Percentiles rank a stretch among this genome's conserved stretches.
Conservation (phyloP, 352 stramenopile genomes). For the Phytophthora melonis region DNA sequence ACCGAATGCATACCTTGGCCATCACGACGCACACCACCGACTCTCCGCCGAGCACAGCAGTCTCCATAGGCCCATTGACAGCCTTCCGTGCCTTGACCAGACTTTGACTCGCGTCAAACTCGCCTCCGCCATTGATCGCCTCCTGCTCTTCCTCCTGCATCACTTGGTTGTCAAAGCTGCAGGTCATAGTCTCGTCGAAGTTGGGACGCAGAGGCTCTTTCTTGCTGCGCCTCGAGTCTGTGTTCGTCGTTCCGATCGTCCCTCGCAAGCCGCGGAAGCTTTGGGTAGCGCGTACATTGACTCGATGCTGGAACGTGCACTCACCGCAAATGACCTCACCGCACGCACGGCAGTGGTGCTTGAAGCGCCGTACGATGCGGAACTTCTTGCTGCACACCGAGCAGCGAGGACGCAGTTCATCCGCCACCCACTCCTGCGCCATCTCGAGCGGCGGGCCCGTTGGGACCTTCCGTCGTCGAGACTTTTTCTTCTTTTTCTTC, state of each 20-base stretch:
- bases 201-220: constrained; percentile 13
- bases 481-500: constrained; percentile 34
- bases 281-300: constrained; percentile 50
- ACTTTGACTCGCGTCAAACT: constrained; percentile 36
- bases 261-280: constrained; percentile 35
- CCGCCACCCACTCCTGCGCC: constrained; percentile 67
- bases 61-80: constrained; percentile 32
- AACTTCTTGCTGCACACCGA: constrained; percentile 74
- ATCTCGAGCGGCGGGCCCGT: constrained; percentile 56
- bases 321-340: constrained; percentile 71
- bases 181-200: constrained; percentile 44
- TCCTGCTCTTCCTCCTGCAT: constrained; percentile 11
- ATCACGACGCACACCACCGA: constrained; percentile 53
- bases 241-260: constrained; percentile 25
- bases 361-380: constrained; percentile 59
- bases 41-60: constrained; percentile 32
- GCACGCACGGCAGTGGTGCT: constrained; percentile 81
- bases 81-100: constrained; percentile 41
- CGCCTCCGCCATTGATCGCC: constrained; percentile 5
- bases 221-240: constrained; percentile 17
- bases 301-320: constrained; percentile 55
- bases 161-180: constrained; percentile 41
- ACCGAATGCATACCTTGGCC: constrained; percentile 70
- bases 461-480: constrained; percentile 34
- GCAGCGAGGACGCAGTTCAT: constrained; percentile 61